Conservation (phyloP, 345 rosid genomes). For the Aurinia saxatilis region DNA sequence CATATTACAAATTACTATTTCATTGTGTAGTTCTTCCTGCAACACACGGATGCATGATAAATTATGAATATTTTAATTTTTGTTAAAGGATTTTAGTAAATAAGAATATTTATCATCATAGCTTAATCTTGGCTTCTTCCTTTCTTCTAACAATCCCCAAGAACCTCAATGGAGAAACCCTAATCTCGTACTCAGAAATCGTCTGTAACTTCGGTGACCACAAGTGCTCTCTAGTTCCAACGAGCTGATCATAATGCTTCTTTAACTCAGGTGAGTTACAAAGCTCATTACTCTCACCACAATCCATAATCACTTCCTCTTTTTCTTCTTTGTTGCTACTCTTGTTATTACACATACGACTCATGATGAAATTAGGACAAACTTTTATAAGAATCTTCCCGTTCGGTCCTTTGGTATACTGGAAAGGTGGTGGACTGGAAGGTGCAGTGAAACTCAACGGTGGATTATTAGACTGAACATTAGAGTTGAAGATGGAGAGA, state of each 20-base stretch:
- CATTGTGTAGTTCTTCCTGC: too few species aligned
- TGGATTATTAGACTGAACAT: neutral
- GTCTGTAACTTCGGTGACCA: slow-evolving; percentile 93
- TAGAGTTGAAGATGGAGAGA: slow-evolving; percentile 48
- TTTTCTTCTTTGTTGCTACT: neutral
- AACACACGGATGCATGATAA: too few species aligned
- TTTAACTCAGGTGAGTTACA: slow-evolving; percentile 91
- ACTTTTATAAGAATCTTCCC: slow-evolving; percentile 58
- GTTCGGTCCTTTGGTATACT: slow-evolving; percentile 36
- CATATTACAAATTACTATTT: too few species aligned
- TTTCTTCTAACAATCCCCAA: slow-evolving; percentile 50
- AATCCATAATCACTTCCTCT: neutral
- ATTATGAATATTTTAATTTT: neutral
- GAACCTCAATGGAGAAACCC: slow-evolving; percentile 62
- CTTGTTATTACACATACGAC: slow-evolving; percentile 25
- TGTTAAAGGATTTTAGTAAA: too few species aligned
- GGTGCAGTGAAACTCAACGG: slow-evolving; percentile 38
- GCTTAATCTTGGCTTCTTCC: slow-evolving; percentile 22
- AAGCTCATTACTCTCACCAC: slow-evolving; percentile 29
- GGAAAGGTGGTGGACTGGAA: slow-evolving; percentile 42
- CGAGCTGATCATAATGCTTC: slow-evolving; percentile 76
- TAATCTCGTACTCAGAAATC: slow-evolving; percentile 56
- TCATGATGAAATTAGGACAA: slow-evolving; percentile 45
- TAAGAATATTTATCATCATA: neutral
- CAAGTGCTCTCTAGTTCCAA: slow-evolving; percentile 53